These are phyloP conservation scores for Pyrrhoderma noxium DNA, from an alignment of 1,284 basidiomycete species.

Conservation along the genomic window DNA sequence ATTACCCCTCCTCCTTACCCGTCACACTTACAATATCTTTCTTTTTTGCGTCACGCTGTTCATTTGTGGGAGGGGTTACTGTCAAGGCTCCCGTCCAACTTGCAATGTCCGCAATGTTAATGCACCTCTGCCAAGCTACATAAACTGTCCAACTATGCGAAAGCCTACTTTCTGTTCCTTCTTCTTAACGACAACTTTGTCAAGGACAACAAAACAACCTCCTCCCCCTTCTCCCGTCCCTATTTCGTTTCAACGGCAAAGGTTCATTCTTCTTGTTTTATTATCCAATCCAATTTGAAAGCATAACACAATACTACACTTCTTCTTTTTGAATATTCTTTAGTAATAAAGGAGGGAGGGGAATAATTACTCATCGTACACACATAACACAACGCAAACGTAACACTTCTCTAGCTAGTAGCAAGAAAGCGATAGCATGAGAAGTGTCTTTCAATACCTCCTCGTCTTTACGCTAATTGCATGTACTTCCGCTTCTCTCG, in stretches of 20 bases:
- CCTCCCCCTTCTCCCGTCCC: too few species aligned
- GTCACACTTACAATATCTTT: too few species aligned
- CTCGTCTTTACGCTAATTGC: conserved; percentile 1
- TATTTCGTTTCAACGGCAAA: neutral
- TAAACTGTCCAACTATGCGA: too few species aligned
- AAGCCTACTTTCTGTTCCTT: too few species aligned
- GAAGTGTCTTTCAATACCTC: neutral
- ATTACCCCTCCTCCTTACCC: too few species aligned
- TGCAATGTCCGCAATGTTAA: too few species aligned
- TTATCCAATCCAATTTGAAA: neutral
- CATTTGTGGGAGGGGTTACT: too few species aligned
- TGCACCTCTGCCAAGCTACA: too few species aligned
- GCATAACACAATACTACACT: neutral
- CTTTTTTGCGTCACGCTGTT: too few species aligned
- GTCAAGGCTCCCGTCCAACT: too few species aligned
- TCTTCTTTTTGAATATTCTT: neutral
- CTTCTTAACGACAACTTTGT: too few species aligned
- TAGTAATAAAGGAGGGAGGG: neutral
- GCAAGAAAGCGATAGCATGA: neutral
- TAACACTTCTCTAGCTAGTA: neutral
- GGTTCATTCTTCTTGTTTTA: neutral
- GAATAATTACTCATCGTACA: neutral
- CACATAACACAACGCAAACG: neutral
- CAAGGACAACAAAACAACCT: too few species aligned
- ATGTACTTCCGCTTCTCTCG: neutral